Conservation (phyloP, 2,329 filamentous ascomycete genomes). For the Chrysoporthe deuterocubensis region DNA sequence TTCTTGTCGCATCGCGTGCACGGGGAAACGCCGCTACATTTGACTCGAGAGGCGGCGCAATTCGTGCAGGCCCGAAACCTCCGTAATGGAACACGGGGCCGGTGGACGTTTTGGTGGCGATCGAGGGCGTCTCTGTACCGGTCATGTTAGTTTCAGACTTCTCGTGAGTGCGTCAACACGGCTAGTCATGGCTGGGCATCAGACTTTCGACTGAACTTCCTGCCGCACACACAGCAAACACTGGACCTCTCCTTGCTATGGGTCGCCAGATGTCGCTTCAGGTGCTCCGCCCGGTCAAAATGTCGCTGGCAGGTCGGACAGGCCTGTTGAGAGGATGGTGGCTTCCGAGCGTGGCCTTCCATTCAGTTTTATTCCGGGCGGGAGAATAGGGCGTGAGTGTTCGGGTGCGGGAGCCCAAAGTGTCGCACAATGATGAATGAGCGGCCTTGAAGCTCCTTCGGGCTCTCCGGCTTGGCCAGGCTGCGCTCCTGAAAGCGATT, state of each 20-base stretch:
- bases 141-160: slow-evolving; percentile 1
- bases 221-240: slow-evolving; percentile 20
- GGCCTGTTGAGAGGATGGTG: slow-evolving; percentile 8
- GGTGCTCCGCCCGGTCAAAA: slow-evolving; percentile 21
- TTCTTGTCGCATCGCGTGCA: slow-evolving; percentile 20
- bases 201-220: slow-evolving; percentile 23
- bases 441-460: neutral
- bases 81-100: slow-evolving; percentile 13
- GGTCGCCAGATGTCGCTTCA: slow-evolving; percentile 21
- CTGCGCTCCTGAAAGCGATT: neutral
- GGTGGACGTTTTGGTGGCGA: slow-evolving; percentile 19
- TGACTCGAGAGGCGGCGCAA: slow-evolving; percentile 23
- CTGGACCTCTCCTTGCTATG: slow-evolving; percentile 21
- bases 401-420: neutral
- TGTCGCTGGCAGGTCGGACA: slow-evolving; percentile 19
- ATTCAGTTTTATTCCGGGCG: neutral
- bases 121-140: slow-evolving; percentile 17
- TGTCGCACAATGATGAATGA: neutral
- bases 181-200: neutral
- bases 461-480: neutral
- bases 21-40: slow-evolving; percentile 17
- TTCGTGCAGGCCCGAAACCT: slow-evolving; percentile 22
- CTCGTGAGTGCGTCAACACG: neutral
- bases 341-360: slow-evolving; percentile 14
- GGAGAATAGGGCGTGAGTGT: no score